These are phyloP conservation scores for Harringtonia aguacate DNA, from an alignment of 2,329 filamentous ascomycete species.

Conservation along the genomic window DNA sequence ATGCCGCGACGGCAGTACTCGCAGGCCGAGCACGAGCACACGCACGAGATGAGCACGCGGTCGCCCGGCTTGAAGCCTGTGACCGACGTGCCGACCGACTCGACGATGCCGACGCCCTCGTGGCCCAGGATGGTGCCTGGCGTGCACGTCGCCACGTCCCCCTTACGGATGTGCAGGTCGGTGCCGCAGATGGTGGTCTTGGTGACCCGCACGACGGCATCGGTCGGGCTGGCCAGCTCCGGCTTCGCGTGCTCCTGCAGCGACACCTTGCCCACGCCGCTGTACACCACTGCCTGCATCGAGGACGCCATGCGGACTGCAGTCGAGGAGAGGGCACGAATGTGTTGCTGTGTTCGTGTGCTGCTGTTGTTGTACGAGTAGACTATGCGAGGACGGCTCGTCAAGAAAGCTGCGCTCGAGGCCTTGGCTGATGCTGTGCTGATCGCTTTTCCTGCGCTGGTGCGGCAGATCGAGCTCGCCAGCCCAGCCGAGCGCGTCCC, in stretches of 20 bases:
- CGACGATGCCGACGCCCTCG: conserved; percentile 40
- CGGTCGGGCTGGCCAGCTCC: conserved; percentile 26
- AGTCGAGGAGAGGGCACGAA: neutral
- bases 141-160: conserved; percentile 36
- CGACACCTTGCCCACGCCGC: conserved; percentile 19
- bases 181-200: conserved; percentile 42
- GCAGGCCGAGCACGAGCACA: conserved; percentile 40
- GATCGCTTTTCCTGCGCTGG: no score
- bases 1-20: conserved; percentile 38
- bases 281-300: conserved; percentile 39
- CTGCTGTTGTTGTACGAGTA: neutral
- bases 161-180: conserved; percentile 45
- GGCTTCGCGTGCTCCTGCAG: conserved; percentile 32
- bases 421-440: no score
- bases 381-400: no score
- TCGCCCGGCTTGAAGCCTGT: conserved; percentile 37
- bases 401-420: no score
- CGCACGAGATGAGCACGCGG: conserved; percentile 38
- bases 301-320: conserved; percentile 5
- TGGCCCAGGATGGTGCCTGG: conserved; percentile 38
- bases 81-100: conserved; percentile 32
- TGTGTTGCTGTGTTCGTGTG: no score
- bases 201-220: conserved; percentile 36
- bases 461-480: no score
- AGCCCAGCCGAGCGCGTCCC: no score